phyloP scores from a whole-genome alignment of 2,329 filamentous ascomycete genomes.

The Periconia digitata region DNA sequence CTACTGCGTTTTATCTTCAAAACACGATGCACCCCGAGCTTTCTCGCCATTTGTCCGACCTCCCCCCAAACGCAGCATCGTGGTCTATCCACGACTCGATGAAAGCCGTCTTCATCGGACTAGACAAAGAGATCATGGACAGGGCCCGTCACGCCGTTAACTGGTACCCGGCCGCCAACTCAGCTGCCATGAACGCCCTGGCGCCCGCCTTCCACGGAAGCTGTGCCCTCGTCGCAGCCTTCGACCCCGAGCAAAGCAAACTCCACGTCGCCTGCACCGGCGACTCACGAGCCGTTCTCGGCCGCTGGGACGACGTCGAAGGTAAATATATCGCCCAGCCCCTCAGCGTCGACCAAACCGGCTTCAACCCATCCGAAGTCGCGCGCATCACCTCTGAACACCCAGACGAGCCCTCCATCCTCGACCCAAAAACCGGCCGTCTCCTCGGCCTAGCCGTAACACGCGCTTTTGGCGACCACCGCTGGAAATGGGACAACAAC shows the following conservation, averaged over 20 bases:
- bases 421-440: conserved; percentile 58
- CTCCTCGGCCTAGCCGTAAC: conserved; percentile 64
- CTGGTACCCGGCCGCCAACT: conserved; percentile 40
- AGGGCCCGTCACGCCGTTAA: conserved; percentile 41
- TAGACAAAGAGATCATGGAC: conserved; percentile 59
- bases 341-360: conserved; percentile 67
- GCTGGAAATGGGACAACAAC: conserved; percentile 66
- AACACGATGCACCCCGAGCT: conserved; percentile 48
- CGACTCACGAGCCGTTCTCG: conserved; percentile 68
- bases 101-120: conserved; percentile 58
- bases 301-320: conserved; percentile 48
- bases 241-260: conserved; percentile 56
- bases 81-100: conserved; percentile 58
- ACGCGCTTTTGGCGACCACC: conserved; percentile 68
- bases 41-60: conserved; percentile 36
- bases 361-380: conserved; percentile 62
- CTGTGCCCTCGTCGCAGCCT: conserved; percentile 65
- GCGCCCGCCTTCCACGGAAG: conserved; percentile 55
- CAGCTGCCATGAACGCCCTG: conserved; percentile 31
- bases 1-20: conserved; percentile 46
- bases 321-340: conserved; percentile 55
- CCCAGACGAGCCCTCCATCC: conserved; percentile 61
- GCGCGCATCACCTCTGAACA: conserved; percentile 59
- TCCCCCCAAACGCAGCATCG: conserved; percentile 42
- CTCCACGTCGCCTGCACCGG: conserved; percentile 67